These are phyloP conservation scores for Tripterygium wilfordii DNA, from an alignment of 177 flowering plant genomes.

Conservation along the genomic window DNA sequence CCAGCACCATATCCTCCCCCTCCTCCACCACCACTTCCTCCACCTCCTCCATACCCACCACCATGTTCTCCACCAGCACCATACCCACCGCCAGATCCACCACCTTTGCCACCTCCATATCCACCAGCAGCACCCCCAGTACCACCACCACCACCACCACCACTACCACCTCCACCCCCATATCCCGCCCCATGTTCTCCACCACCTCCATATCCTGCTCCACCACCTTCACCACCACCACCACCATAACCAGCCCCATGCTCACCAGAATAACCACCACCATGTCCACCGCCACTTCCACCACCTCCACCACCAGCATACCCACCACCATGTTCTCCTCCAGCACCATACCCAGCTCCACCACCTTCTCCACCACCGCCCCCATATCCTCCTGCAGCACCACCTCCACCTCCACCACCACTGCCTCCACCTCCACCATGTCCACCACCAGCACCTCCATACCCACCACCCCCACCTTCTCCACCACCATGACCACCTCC, in stretches of 20 bases:
- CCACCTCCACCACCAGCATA: constrained; percentile 16
- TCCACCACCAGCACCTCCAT: constrained; percentile 12
- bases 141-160: constrained; percentile 9
- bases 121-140: constrained; percentile 10
- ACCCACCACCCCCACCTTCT: constrained; percentile 9
- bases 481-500: constrained; percentile 18
- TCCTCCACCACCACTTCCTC: constrained; percentile 8
- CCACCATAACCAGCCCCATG: constrained; percentile 13
- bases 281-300: constrained; percentile 15
- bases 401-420: constrained; percentile 1
- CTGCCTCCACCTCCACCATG: constrained; percentile 1
- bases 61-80: constrained; percentile 10
- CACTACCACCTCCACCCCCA: constrained; percentile 17
- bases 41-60: constrained; percentile 2
- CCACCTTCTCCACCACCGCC: too few species aligned
- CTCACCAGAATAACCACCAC: constrained; percentile 3
- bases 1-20: constrained; percentile 21
- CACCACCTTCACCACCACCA: constrained; percentile 5
- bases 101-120: constrained; percentile 5
- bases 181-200: constrained; percentile 9
- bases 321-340: constrained; percentile 16
- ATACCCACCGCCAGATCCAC: constrained; percentile 8
- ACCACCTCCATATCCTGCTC: constrained; percentile 11
- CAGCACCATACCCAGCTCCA: constrained; percentile 10
- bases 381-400: constrained; percentile 12